Conservation (phyloP, 768 basidiomycete species). For the Lactarius indigo region DNA sequence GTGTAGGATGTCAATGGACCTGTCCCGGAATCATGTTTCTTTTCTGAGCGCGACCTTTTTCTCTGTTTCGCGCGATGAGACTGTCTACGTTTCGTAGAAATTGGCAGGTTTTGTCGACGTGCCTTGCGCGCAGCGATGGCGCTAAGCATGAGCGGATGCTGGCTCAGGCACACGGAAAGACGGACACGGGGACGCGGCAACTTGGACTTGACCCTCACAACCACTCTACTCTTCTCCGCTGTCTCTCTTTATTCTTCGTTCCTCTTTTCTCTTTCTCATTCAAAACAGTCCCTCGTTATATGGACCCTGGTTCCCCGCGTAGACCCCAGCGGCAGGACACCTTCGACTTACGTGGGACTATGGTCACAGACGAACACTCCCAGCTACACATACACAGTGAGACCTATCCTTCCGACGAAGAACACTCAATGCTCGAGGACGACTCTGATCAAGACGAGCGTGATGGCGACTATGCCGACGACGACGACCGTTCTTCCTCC, state of each 20-base stretch:
- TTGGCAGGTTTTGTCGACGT: slow-evolving; percentile 35
- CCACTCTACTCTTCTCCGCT: background rate
- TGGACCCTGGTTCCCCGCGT: slow-evolving; percentile 13
- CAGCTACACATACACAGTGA: slow-evolving; percentile 49
- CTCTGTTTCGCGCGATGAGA: slow-evolving; percentile 28
- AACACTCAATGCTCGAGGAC: slow-evolving; percentile 82
- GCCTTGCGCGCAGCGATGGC: slow-evolving; percentile 72
- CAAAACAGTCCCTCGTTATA: background rate
- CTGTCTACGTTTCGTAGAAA: slow-evolving; percentile 46
- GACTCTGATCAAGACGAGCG: slow-evolving; percentile 73
- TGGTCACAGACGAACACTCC: slow-evolving; percentile 49
- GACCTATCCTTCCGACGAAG: slow-evolving; percentile 59
- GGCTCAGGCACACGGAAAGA: no score
- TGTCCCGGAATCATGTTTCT: slow-evolving; percentile 24
- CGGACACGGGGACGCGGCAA: background rate
- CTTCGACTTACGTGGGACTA: slow-evolving; percentile 68
- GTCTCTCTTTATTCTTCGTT: slow-evolving; percentile 5
- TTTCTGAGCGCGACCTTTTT: slow-evolving; percentile 31
- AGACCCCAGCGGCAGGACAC: slow-evolving; percentile 49
- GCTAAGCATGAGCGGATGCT: slow-evolving; percentile 51
- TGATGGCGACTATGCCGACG: slow-evolving; percentile 66
- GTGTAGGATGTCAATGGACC: background rate
- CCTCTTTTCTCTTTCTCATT: background rate
- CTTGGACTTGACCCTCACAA: slow-evolving; percentile 1
- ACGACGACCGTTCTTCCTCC: slow-evolving; percentile 75